Base-by-base conservation (phyloP, 2,329 filamentous ascomycete genomes). In the Amesomyces nigricolor region DNA sequence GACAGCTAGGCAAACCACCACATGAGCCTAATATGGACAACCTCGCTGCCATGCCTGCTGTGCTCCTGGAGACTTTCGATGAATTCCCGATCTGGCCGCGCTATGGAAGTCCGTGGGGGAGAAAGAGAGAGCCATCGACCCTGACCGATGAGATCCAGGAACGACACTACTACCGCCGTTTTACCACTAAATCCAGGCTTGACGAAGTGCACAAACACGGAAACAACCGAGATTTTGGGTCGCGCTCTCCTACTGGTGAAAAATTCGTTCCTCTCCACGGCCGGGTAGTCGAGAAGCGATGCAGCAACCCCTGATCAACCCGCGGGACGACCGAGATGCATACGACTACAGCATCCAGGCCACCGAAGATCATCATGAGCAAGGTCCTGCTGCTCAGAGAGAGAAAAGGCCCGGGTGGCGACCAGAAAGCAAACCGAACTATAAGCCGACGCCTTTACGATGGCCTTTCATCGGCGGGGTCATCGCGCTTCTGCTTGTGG, bases 341-440 rank as follows among this genome's bases (percentile, higher is more conserved):
- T 69, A 68, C 58, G 61, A 66, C 46, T 70, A 69, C 54, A 67
- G 64, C 51, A 53, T 63, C 26, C 68, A 70, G 58, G 57, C 67
- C 9, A 65, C 65, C 0, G 64, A 69, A 22, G 68, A 69, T 17
- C 56, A 58, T 30, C 47, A 63, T 45, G 61, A 68, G 42, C 60
- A 65, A 11, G 46, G 30, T 17, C 14, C 40, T 53, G 14, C 38
- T 7, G 4, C 39, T 14, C 8, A 22, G 16, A 48, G 49, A n/a
- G 2, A 39, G 50, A 5, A 38, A 50, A 1, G 53, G 30, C 46
- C 59, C 4, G 46, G 47, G 2, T 59, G 59, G 59, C 49, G 43
- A n/a, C 26, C 54, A 3, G 48, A 19, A 1, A 22, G 30, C 43
- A 44, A 49, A n/a, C 63, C 66, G 1, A 62, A 67, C 59, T 70